Evolutionary conservation across 2,329 filamentous ascomycete genomes (phyloP).

Genomic region (Ascochyta fabae): DNA sequence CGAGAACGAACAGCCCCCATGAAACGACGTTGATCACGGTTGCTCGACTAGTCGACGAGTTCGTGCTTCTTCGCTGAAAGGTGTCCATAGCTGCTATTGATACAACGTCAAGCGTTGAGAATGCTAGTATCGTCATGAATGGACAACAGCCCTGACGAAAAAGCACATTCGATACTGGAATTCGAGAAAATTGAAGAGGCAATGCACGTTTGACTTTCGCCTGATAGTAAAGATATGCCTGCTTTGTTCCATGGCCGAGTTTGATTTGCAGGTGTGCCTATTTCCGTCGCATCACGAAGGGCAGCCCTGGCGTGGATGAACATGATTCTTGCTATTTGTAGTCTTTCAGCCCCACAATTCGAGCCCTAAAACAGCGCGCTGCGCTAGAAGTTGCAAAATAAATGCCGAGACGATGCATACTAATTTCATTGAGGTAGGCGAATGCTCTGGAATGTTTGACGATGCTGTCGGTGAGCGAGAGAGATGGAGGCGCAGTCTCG

Average conservation of each 20-base stretch:
- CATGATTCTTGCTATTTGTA: conserved; percentile 2
- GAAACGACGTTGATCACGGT: conserved; percentile 32
- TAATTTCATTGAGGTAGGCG: neutral
- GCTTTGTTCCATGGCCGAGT: neutral
- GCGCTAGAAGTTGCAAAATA: neutral
- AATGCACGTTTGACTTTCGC: neutral
- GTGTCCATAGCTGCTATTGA: conserved; percentile 15
- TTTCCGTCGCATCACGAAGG: neutral
- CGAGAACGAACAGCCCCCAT: conserved; percentile 35
- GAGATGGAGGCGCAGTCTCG: conserved; percentile 13
- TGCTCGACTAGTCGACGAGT: conserved; percentile 19
- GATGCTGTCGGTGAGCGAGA: conserved; percentile 15
- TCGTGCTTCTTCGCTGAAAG: conserved; percentile 21
- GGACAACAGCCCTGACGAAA: neutral
- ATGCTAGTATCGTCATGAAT: neutral
- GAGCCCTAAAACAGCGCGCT: too few relatives aligned
- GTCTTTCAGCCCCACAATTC: neutral
- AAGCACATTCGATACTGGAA: too few relatives aligned
- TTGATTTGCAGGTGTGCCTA: conserved; percentile 8
- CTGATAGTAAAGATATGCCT: neutral
- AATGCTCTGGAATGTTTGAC: neutral
- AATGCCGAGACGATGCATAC: neutral
- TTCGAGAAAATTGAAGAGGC: too few relatives aligned
- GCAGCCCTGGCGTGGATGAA: neutral
- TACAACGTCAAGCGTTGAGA: neutral